A percentile compares a stretch with the other conserved stretches of the same genome.
Evolutionary conservation across 805 yeast genomes (phyloP).

Genomic region (Candida argentea): DNA sequence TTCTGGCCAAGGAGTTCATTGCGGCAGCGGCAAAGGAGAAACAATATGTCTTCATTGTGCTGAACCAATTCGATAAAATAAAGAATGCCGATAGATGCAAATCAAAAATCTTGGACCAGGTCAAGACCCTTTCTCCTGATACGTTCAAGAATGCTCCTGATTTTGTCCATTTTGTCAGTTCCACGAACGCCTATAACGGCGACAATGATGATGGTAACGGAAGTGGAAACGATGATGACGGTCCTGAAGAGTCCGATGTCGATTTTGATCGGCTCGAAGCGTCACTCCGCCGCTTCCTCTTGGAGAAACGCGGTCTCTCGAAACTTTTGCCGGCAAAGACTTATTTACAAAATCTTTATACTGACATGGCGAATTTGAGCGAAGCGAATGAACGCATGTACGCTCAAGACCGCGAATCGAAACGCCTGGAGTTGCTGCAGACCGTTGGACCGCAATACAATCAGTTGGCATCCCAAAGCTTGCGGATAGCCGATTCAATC

Average conservation of each 20-base stretch:
- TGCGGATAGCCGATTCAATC: slow-evolving; percentile 45
- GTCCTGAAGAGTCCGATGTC: slow-evolving; percentile 33
- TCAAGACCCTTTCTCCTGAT: slow-evolving; percentile 77
- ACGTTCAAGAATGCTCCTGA: slow-evolving; percentile 82
- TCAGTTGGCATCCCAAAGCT: slow-evolving; percentile 39
- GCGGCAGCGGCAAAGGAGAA: slow-evolving; percentile 86
- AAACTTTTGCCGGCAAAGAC: slow-evolving; percentile 89
- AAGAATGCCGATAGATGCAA: slow-evolving; percentile 73
- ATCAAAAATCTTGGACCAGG: slow-evolving; percentile 71
- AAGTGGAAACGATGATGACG: slow-evolving; percentile 24
- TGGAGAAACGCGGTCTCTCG: slow-evolving; percentile 82
- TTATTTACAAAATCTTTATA: slow-evolving; percentile 59
- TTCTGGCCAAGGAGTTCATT: slow-evolving; percentile 90
- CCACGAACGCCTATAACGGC: slow-evolving; percentile 36
- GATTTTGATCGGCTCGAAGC: slow-evolving; percentile 80
- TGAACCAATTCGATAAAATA: slow-evolving; percentile 84
- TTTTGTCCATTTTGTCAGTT: slow-evolving; percentile 86
- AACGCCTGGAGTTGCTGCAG: slow-evolving; percentile 37
- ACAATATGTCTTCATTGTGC: slow-evolving; percentile 86
- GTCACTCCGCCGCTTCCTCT: slow-evolving; percentile 71
- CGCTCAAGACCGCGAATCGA: slow-evolving; percentile 36
- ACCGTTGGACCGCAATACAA: slow-evolving; percentile 58
- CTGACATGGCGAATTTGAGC: slow-evolving; percentile 55
- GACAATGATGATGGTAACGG: slow-evolving; percentile 22
- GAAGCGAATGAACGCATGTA: slow-evolving; percentile 51